phyloP scores from a whole-genome alignment of 768 basidiomycete species.

The Sarcodon sp. region DNA sequence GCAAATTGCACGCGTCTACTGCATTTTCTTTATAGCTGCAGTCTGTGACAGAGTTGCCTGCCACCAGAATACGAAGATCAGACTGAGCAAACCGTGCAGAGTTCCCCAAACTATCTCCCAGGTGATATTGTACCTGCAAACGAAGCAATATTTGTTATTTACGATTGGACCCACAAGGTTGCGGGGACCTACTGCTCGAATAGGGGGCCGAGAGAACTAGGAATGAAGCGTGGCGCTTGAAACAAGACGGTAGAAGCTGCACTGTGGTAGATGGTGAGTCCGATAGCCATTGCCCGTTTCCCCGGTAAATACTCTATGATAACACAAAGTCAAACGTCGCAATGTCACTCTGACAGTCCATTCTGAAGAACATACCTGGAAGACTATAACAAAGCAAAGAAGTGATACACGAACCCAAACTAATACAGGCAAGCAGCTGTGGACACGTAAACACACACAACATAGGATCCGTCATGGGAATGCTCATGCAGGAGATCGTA shows the following conservation, averaged over 20 bases:
- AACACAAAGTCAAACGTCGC: not conserved
- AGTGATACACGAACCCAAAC: constrained; percentile 46
- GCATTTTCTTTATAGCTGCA: constrained; percentile 6
- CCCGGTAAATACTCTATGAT: constrained; percentile 67
- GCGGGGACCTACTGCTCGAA: constrained; percentile 41
- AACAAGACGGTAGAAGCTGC: constrained; percentile 61
- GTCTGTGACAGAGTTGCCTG: constrained; percentile 36
- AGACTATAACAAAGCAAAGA: constrained; percentile 54
- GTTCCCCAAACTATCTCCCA: constrained; percentile 68
- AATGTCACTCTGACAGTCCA: not conserved
- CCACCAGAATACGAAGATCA: constrained; percentile 76
- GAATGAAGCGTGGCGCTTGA: constrained; percentile 71
- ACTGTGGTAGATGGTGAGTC: constrained; percentile 65
- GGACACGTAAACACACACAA: not conserved
- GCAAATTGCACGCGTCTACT: not conserved
- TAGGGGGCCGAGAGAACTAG: constrained; percentile 47
- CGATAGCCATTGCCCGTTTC: constrained; percentile 72
- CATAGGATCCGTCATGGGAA: not conserved
- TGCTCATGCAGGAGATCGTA: not conserved
- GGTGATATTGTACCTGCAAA: constrained; percentile 41
- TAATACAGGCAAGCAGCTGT: constrained; percentile 59
- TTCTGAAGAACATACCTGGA: constrained; percentile 40
- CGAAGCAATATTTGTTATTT: not conserved
- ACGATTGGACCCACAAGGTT: not conserved
- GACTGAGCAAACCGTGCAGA: constrained; percentile 56